Conservation (phyloP, 306 rosid species). For the Mimosa pudica region DNA sequence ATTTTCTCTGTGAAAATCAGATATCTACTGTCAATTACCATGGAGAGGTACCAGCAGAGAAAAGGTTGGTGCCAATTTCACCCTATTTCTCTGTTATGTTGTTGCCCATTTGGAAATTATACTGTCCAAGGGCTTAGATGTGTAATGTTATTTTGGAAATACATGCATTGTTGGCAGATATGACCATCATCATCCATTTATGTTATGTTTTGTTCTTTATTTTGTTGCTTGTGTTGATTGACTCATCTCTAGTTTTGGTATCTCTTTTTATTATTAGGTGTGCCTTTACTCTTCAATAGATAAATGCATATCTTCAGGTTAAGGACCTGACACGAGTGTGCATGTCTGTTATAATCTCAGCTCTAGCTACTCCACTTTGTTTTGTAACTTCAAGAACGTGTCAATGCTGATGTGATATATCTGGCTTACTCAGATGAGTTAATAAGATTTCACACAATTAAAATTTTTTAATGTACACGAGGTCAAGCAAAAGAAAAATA, state of each 20-base stretch:
- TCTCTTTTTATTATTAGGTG: not conserved
- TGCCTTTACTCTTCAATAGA: not conserved
- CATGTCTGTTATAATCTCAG: not conserved
- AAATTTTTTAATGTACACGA: not conserved
- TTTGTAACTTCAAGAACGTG: not conserved
- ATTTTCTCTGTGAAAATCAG: constrained; percentile 88
- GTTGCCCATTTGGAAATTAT: constrained; percentile 5
- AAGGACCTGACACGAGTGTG: not conserved
- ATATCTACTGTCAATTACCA: constrained; percentile 81
- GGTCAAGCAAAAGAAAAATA: not conserved
- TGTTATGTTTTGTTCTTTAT: constrained; percentile 8
- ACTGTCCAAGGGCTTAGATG: not conserved
- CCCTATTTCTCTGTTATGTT: constrained; percentile 8
- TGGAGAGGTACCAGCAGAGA: constrained; percentile 95
- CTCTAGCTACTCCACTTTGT: not conserved
- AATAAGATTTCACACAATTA: not conserved
- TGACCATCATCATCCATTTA: not conserved
- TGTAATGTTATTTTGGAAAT: constrained; percentile 24
- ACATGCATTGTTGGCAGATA: not conserved
- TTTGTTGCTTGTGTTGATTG: not conserved
- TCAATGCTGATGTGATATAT: not conserved
- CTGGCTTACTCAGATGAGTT: constrained; percentile 11
- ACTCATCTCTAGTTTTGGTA: not conserved
- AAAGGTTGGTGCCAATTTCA: constrained; percentile 55
- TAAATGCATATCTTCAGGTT: not conserved